Evolutionary conservation across 78 protist species (phyloP).

Genomic region (Emiliania huxleyi): DNA sequence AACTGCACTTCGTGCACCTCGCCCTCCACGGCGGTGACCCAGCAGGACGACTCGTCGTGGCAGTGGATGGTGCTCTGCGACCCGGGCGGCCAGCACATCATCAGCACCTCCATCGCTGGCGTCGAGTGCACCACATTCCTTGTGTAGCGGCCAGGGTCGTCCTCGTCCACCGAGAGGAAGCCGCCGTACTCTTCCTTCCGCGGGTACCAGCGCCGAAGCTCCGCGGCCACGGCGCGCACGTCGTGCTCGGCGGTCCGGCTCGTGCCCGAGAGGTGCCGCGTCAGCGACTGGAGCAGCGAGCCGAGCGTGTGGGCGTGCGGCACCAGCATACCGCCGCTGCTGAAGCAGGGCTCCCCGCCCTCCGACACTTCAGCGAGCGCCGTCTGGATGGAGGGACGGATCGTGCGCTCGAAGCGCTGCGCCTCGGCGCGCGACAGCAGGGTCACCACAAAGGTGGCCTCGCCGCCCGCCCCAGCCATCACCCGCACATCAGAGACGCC

Average conservation of each 20-base stretch:
- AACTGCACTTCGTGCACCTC: conserved; percentile 48
- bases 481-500: conserved; percentile 50
- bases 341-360: not conserved
- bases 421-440: not conserved
- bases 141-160: conserved; percentile 39
- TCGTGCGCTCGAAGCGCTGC: conserved; percentile 8
- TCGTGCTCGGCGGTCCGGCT: conserved; percentile 18
- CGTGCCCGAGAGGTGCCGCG: not conserved
- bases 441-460: conserved; percentile 25
- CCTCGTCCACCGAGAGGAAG: conserved; percentile 25
- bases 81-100: conserved; percentile 61
- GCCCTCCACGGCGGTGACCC: conserved; percentile 28
- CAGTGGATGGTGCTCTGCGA: conserved; percentile 7
- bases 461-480: conserved; percentile 27
- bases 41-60: conserved; percentile 30
- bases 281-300: conserved; percentile 18
- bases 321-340: conserved; percentile 32
- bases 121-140: conserved; percentile 30
- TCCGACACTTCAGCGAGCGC: not conserved
- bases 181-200: conserved; percentile 36
- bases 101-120: conserved; percentile 39
- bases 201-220: conserved; percentile 47
- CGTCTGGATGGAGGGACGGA: not conserved
- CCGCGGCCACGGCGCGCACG: not conserved
- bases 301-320: conserved; percentile 45